These are phyloP conservation scores for Emergomyces pasteurianus DNA, from an alignment of 2,329 filamentous ascomycete genomes.

Conservation along the genomic window DNA sequence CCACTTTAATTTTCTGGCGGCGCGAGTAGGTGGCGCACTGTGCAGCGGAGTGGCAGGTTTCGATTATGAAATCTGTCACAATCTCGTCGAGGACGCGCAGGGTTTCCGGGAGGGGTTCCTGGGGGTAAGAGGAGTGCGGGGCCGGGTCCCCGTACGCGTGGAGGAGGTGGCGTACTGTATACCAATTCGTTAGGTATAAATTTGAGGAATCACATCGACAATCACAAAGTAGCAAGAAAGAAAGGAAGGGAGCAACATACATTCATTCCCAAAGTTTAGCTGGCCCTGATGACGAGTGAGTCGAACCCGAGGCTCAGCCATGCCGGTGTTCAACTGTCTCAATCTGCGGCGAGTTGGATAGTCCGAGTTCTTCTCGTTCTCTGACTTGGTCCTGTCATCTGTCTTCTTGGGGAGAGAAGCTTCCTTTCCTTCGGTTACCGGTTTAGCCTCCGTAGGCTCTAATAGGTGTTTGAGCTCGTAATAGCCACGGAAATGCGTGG, in stretches of 20 bases:
- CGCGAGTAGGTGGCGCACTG: conserved; percentile 74
- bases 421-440: background rate
- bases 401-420: background rate
- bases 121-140: conserved; percentile 52
- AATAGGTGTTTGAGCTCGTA: background rate
- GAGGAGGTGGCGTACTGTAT: conserved; percentile 30
- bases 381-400: background rate
- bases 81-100: conserved; percentile 86
- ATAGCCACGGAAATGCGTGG: background rate
- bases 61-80: conserved; percentile 90
- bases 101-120: conserved; percentile 68
- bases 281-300: conserved; percentile 70
- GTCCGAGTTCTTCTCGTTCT: background rate
- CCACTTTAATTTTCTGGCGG: conserved; percentile 93
- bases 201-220: background rate
- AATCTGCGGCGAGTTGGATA: background rate
- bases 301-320: conserved; percentile 65
- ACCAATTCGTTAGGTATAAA: background rate
- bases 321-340: conserved; percentile 16
- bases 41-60: conserved; percentile 81
- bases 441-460: background rate
- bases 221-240: background rate
- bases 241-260: conserved; percentile 36
- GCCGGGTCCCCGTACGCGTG: conserved; percentile 35
- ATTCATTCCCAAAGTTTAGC: conserved; percentile 65